These are phyloP conservation scores for Coriolopsis trogii DNA, from an alignment of 1,284 basidiomycete species.

Conservation along the genomic window DNA sequence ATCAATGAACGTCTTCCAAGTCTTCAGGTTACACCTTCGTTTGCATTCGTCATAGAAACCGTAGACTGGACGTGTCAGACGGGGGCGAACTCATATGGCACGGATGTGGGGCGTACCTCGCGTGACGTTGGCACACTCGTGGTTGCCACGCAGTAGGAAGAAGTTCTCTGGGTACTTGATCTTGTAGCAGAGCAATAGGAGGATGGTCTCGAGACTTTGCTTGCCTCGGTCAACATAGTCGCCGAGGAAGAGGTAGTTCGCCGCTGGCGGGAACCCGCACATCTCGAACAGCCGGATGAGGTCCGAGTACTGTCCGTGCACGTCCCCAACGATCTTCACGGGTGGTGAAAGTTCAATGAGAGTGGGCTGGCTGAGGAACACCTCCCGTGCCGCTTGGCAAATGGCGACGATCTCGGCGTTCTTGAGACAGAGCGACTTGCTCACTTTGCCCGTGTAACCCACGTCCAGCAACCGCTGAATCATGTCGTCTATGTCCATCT, in stretches of 20 bases:
- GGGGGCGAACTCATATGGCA: conserved; percentile 14
- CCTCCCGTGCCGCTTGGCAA: conserved; percentile 95
- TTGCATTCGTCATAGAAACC: conserved; percentile 99
- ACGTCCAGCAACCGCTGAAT: conserved; percentile 96
- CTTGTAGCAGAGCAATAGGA: conserved; percentile 97
- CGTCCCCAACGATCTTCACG: conserved; percentile 99
- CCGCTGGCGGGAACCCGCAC: conserved; percentile 97
- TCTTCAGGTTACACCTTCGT: conserved; percentile 98
- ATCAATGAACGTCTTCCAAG: conserved; percentile 99
- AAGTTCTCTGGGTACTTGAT: conserved; percentile 99
- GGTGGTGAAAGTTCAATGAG: conserved; percentile 97
- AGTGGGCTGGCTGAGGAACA: conserved; percentile 96
- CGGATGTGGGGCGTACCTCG: conserved; percentile 64
- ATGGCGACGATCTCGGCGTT: conserved; percentile 96
- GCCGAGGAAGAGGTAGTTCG: conserved; percentile 98
- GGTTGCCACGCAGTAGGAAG: conserved; percentile 96
- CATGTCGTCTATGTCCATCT: conserved; percentile 98
- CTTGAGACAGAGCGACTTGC: conserved; percentile 95
- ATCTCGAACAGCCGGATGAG: conserved; percentile 98
- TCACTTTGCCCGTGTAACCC: conserved; percentile 97
- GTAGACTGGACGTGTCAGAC: conserved; percentile 69
- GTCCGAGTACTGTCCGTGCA: conserved; percentile 98
- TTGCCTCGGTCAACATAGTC: conserved; percentile 99
- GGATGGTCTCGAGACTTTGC: conserved; percentile 97
- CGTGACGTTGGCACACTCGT: conserved; percentile 99